Evolutionary conservation across 345 rosid genomes (phyloP).

Genomic region (Passiflora organensis): DNA sequence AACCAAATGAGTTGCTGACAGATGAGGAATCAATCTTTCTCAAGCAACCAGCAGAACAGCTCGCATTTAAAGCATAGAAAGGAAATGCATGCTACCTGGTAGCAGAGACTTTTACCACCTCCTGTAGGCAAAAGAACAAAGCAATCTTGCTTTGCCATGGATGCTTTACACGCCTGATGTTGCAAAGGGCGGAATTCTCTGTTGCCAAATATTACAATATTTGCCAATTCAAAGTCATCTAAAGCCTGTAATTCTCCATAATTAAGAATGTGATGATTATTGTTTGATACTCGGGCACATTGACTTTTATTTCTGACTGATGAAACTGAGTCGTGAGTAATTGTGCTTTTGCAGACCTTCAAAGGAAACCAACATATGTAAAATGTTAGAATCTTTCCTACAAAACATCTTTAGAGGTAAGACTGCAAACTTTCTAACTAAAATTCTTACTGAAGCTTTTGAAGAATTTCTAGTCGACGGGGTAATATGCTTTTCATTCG

Average conservation of each 20-base stretch:
- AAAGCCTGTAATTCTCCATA: constrained; percentile 62
- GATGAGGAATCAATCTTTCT: too few relatives aligned
- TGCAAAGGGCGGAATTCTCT: constrained; percentile 59
- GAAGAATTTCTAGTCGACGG: constrained; percentile 21
- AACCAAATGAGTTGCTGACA: too few relatives aligned
- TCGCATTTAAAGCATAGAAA: too few relatives aligned
- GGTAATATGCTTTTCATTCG: constrained; percentile 21
- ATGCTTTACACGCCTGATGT: constrained; percentile 80
- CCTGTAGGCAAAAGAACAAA: constrained; percentile 89
- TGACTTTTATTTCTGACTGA: constrained; percentile 34
- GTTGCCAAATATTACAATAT: constrained; percentile 79
- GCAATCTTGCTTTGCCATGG: constrained; percentile 61
- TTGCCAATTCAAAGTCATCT: constrained; percentile 84
- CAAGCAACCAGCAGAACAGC: too few relatives aligned
- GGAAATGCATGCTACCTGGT: constrained; percentile 50
- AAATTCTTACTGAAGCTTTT: constrained; percentile 40
- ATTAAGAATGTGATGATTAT: constrained; percentile 40
- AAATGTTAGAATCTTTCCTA: too few relatives aligned
- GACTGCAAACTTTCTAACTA: background rate
- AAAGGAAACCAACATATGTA: constrained; percentile 16
- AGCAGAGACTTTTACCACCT: constrained; percentile 92
- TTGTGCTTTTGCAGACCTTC: constrained; percentile 43
- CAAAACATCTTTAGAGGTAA: too few relatives aligned
- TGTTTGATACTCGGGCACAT: constrained; percentile 18
- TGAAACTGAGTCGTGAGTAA: constrained; percentile 39